These are phyloP conservation scores for Suhomyces taliae DNA, from an alignment of 1,139 yeast species.

Conservation along the genomic window DNA sequence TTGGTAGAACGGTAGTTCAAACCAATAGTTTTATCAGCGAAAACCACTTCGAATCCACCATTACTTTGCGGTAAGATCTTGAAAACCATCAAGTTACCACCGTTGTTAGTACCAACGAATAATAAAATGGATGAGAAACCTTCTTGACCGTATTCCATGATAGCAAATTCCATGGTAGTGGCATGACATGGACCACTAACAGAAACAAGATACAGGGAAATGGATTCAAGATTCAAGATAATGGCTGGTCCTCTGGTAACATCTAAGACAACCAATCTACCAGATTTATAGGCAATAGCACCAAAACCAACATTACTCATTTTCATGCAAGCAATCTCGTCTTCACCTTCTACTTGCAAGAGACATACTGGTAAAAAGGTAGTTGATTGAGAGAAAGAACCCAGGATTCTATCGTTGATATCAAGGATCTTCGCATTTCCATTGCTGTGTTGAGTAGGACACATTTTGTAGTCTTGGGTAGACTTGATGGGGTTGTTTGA, in stretches of 20 bases:
- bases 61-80: constrained; percentile 65
- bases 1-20: constrained; percentile 34
- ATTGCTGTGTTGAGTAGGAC: constrained; percentile 36
- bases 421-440: constrained; percentile 38
- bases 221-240: constrained; percentile 53
- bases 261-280: constrained; percentile 74
- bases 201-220: constrained; percentile 42
- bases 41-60: constrained; percentile 68
- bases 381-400: constrained; percentile 31
- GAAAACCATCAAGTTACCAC: constrained; percentile 66
- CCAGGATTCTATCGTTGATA: constrained; percentile 33
- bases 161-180: constrained; percentile 71
- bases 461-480: constrained; percentile 25
- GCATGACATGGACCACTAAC: constrained; percentile 39
- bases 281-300: constrained; percentile 77
- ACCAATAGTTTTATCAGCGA: constrained; percentile 49
- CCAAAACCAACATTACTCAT: constrained; percentile 83
- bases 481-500: constrained; percentile 10
- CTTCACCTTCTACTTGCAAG: constrained; percentile 44
- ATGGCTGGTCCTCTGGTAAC: constrained; percentile 79
- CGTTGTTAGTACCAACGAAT: constrained; percentile 76
- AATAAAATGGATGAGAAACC: constrained; percentile 70
- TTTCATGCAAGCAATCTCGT: constrained; percentile 57
- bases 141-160: constrained; percentile 65
- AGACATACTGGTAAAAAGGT: constrained; percentile 66